Evolutionary conservation across 208 protist species (phyloP).

Genomic region (Crithidia bombi): DNA sequence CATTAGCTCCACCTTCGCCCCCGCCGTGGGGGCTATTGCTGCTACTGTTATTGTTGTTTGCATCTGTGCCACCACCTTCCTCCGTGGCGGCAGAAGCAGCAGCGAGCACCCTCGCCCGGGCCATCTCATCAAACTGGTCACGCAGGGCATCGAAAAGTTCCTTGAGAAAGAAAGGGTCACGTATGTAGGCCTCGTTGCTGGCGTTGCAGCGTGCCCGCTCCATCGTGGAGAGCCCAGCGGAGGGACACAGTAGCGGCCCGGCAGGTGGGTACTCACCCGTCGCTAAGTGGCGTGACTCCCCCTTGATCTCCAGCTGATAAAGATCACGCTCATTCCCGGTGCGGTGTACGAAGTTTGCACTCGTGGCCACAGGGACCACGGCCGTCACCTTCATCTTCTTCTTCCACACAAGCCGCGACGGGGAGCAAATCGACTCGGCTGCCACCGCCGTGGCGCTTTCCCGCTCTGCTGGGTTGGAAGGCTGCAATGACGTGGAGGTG

Average conservation of each 20-base stretch:
- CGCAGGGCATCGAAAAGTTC: constrained; percentile 66
- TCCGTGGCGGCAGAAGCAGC: constrained; percentile 10
- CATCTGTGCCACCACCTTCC: not conserved
- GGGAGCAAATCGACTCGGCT: not conserved
- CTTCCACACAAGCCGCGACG: constrained; percentile 34
- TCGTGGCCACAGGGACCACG: constrained; percentile 36
- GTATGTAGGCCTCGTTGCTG: constrained; percentile 51
- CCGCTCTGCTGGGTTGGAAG: not conserved
- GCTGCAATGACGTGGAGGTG: not conserved
- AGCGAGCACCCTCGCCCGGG: constrained; percentile 8
- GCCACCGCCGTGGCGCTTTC: not conserved
- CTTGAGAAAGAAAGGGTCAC: constrained; percentile 59
- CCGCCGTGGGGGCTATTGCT: not conserved
- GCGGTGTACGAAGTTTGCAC: constrained; percentile 28
- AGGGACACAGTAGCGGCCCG: constrained; percentile 58
- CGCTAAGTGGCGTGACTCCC: constrained; percentile 45
- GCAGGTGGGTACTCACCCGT: constrained; percentile 47
- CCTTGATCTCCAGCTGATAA: constrained; percentile 58
- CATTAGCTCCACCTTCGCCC: not conserved
- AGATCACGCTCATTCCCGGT: constrained; percentile 54
- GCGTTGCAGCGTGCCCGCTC: constrained; percentile 21
- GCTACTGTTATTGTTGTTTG: not conserved
- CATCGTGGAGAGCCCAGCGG: constrained; percentile 18
- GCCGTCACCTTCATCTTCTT: constrained; percentile 59
- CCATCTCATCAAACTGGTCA: constrained; percentile 52